Conservation (phyloP, 345 rosid species). For the Ailanthus altissimus region DNA sequence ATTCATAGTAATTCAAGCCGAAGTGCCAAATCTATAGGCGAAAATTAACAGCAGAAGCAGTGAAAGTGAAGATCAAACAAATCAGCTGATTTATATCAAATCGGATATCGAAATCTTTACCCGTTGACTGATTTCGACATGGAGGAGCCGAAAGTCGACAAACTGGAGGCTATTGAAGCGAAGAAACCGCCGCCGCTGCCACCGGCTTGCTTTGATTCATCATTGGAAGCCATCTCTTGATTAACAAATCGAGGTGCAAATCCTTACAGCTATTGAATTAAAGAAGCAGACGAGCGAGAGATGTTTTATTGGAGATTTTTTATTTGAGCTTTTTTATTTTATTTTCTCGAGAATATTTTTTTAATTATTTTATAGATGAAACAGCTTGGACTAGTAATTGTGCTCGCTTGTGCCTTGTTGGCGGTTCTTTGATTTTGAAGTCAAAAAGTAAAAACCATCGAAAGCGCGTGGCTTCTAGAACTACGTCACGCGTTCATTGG, state of each 20-base stretch:
- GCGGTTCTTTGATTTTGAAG: constrained; percentile 37
- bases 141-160: constrained; percentile 70
- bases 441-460: neutral
- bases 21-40: neutral
- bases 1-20: neutral
- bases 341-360: neutral
- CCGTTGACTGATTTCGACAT: constrained; percentile 96
- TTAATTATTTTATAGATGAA: constrained; percentile 9
- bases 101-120: constrained; percentile 43
- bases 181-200: constrained; percentile 63
- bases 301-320: neutral
- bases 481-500: neutral
- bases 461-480: constrained; percentile 15
- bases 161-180: constrained; percentile 70
- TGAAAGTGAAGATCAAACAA: neutral
- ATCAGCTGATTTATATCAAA: neutral
- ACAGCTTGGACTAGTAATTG: constrained; percentile 34
- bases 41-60: neutral
- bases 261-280: neutral
- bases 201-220: constrained; percentile 59
- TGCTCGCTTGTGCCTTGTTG: constrained; percentile 24
- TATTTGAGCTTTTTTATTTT: neutral
- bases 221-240: constrained; percentile 51
- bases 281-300: neutral
- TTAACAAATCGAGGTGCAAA: neutral